Evolutionary conservation across 2,329 filamentous ascomycete species (phyloP).

Genomic region (Neofusicoccum parvum): DNA sequence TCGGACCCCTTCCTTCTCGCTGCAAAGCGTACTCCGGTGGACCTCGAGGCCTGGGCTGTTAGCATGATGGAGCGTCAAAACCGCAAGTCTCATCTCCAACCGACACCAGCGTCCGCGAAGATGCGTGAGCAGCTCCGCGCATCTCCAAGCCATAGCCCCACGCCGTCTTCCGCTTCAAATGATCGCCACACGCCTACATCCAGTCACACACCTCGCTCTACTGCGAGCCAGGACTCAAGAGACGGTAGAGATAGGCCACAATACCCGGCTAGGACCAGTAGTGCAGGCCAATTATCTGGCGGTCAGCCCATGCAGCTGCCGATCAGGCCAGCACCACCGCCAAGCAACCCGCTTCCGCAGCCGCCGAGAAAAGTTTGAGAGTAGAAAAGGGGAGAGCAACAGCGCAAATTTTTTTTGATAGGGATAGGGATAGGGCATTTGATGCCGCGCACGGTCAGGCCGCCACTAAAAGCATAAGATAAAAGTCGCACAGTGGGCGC

Average conservation of each 20-base stretch:
- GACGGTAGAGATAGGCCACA: conserved; percentile 35
- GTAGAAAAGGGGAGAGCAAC: not conserved
- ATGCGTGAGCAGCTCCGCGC: conserved; percentile 42
- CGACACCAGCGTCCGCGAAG: conserved; percentile 71
- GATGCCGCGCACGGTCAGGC: not conserved
- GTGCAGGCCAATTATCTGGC: conserved; percentile 38
- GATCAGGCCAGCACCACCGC: conserved; percentile 47
- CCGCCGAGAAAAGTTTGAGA: conserved; percentile 15
- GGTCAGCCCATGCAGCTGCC: conserved; percentile 45
- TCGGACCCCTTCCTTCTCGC: conserved; percentile 93
- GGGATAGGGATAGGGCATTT: not conserved
- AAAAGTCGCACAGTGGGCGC: not conserved
- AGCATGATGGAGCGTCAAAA: conserved; percentile 94
- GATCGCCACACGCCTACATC: conserved; percentile 26
- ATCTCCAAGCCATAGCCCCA: conserved; percentile 27
- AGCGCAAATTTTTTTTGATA: not conserved
- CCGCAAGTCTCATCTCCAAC: conserved; percentile 88
- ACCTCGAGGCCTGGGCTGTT: conserved; percentile 90
- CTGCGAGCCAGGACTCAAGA: conserved; percentile 25
- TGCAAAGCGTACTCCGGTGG: conserved; percentile 92
- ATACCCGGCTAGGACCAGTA: conserved; percentile 48
- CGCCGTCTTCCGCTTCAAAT: conserved; percentile 29
- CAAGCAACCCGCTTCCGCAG: conserved; percentile 24
- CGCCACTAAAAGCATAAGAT: not conserved
- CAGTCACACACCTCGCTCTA: conserved; percentile 19